Evolutionary conservation across 129 eudicot genomes (phyloP).

Genomic region (Ambrosia trifida): DNA sequence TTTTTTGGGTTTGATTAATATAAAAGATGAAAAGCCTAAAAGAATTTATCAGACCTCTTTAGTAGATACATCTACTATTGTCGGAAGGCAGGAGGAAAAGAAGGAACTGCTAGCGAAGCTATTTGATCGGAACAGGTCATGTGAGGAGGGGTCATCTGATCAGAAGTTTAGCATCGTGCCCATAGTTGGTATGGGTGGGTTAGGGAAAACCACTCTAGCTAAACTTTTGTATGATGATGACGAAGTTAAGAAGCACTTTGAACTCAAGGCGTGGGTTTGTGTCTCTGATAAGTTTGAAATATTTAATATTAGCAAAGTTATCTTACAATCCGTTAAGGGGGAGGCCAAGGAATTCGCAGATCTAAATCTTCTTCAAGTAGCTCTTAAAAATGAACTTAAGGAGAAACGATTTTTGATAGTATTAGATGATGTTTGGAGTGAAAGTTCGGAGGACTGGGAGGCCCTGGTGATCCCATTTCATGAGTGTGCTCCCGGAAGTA

Average conservation of each 20-base stretch:
- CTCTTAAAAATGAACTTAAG: not conserved
- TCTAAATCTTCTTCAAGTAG: constrained; percentile 1
- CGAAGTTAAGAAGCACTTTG: not conserved
- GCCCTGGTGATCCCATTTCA: not conserved
- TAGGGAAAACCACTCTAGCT: constrained; percentile 13
- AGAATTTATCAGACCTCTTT: not conserved
- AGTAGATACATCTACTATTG: not conserved
- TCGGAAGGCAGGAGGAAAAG: not conserved
- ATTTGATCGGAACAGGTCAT: not conserved
- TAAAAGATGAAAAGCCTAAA: not conserved
- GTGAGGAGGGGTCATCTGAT: not conserved
- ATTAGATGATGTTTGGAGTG: constrained; percentile 13
- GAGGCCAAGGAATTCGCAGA: not conserved
- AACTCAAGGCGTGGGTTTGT: constrained; percentile 9
- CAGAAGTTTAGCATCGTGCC: constrained; percentile 5
- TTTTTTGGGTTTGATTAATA: not conserved
- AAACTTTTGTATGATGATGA: not conserved
- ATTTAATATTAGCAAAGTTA: not conserved
- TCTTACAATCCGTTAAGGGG: not conserved
- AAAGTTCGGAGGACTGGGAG: not conserved
- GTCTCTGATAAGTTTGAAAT: constrained; percentile 5
- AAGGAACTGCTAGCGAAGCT: not conserved
- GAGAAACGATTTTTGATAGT: not conserved
- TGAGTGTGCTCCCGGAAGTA: not conserved
- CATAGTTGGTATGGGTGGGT: constrained; percentile 13